These are phyloP conservation scores for Plenodomus biglobosus DNA, from an alignment of 2,329 filamentous ascomycete species.

Conservation along the genomic window DNA sequence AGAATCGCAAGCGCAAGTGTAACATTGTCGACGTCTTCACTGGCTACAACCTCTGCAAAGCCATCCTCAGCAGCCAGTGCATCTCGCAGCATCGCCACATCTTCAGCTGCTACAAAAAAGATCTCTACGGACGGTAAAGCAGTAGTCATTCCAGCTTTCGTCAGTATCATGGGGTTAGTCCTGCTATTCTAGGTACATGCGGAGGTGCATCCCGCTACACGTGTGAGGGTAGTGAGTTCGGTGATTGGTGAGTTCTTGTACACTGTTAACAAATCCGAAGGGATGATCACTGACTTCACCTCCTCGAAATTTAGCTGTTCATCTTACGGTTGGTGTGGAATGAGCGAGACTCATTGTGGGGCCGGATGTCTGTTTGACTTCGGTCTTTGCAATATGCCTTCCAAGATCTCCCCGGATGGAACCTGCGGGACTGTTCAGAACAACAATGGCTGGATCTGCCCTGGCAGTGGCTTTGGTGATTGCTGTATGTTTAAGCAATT, in stretches of 20 bases:
- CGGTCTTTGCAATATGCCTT: background rate
- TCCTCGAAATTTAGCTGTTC: background rate
- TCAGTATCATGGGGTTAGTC: conserved; percentile 1
- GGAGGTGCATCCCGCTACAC: background rate
- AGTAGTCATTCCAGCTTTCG: background rate
- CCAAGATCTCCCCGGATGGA: conserved; percentile 1
- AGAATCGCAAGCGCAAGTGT: background rate
- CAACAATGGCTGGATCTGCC: conserved; percentile 1
- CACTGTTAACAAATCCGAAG: background rate
- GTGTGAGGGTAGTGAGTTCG: conserved; percentile 1
- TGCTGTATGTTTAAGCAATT: background rate
- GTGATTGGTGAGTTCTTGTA: background rate
- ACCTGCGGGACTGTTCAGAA: conserved; percentile 1
- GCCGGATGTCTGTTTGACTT: conserved; percentile 1
- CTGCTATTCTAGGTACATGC: background rate
- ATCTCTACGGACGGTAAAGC: conserved; percentile 1
- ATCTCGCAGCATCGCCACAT: background rate
- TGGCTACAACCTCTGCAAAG: background rate
- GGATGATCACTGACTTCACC: background rate
- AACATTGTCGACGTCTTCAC: background rate
- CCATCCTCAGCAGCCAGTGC: background rate
- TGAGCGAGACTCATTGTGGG: background rate
- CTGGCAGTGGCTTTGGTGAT: conserved; percentile 1
- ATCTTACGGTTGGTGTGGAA: background rate
- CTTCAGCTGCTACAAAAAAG: background rate